A percentile compares a stretch with the other conserved stretches of the same genome.
Evolutionary conservation across 2,329 filamentous ascomycete genomes (phyloP).

Genomic region (Zelopaecilomyces penicillatus): DNA sequence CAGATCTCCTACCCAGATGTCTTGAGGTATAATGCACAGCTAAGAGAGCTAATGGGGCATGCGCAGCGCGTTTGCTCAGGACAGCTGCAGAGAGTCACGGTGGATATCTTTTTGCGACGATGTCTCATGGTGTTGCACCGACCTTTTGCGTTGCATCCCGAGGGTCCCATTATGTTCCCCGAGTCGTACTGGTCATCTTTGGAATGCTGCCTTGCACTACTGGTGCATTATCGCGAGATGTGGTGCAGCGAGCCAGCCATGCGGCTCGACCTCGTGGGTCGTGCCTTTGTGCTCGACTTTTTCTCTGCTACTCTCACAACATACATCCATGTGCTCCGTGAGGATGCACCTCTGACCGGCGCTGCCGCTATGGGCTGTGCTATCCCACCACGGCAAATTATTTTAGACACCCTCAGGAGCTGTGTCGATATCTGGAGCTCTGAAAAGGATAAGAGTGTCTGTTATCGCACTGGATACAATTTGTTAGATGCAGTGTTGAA

Average conservation of each 20-base stretch:
- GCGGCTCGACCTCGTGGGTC: constrained; percentile 23
- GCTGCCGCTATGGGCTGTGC: constrained; percentile 18
- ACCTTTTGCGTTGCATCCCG: constrained; percentile 25
- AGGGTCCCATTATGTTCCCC: constrained; percentile 23
- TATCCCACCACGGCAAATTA: constrained; percentile 27
- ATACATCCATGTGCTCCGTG: constrained; percentile 24
- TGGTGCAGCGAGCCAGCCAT: constrained; percentile 20
- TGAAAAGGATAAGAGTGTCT: constrained; percentile 27
- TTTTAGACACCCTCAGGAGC: constrained; percentile 24
- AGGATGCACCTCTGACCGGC: constrained; percentile 24
- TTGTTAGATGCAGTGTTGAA: constrained; percentile 20
- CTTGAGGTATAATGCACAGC: constrained; percentile 22
- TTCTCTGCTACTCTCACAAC: constrained; percentile 27
- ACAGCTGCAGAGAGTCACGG: constrained; percentile 23
- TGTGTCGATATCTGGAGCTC: constrained; percentile 28
- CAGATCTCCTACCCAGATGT: constrained; percentile 25
- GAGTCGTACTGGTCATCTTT: constrained; percentile 30
- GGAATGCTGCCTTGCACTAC: constrained; percentile 27
- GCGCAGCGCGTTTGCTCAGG: constrained; percentile 20
- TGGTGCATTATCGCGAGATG: constrained; percentile 28
- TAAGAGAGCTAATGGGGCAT: constrained; percentile 25
- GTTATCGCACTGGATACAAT: constrained; percentile 26
- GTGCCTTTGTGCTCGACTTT: constrained; percentile 27
- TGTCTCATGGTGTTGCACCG: constrained; percentile 29
- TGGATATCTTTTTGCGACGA: constrained; percentile 27